Percentiles rank a stretch among this genome's conserved stretches.
Conservation (phyloP, 306 rosid genomes). For the Ziziphus jujuba region DNA sequence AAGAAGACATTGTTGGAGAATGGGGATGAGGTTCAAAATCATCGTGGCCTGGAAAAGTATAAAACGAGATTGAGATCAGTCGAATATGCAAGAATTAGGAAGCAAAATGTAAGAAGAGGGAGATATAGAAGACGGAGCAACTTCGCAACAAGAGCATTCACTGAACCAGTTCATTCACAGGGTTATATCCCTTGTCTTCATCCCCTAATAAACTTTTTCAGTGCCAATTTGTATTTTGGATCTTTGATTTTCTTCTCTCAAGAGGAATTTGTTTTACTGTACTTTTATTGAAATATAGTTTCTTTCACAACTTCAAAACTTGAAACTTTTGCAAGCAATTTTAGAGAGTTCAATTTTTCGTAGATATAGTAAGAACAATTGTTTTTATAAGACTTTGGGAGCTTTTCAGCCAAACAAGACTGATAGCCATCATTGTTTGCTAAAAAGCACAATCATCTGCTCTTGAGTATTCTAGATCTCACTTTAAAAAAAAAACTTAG, state of each 20-base stretch:
- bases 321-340: no score
- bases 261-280: neutral
- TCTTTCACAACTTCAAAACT: no score
- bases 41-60: neutral
- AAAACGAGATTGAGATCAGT: neutral
- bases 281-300: no score
- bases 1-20: neutral
- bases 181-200: neutral
- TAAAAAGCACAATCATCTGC: no score
- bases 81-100: neutral
- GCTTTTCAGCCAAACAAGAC: no score
- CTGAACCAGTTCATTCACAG: neutral
- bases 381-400: no score
- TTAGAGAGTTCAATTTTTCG: no score
- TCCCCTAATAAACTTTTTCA: neutral
- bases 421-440: no score
- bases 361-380: no score
- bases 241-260: neutral
- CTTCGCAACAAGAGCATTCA: neutral
- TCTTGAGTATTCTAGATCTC: no score
- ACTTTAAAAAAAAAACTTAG: no score
- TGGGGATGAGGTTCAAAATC: neutral
- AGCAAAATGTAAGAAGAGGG: neutral
- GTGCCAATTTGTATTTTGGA: neutral
- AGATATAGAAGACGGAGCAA: neutral